Evolutionary conservation across 805 yeast genomes (phyloP).

Genomic region (Spathaspora sp.): DNA sequence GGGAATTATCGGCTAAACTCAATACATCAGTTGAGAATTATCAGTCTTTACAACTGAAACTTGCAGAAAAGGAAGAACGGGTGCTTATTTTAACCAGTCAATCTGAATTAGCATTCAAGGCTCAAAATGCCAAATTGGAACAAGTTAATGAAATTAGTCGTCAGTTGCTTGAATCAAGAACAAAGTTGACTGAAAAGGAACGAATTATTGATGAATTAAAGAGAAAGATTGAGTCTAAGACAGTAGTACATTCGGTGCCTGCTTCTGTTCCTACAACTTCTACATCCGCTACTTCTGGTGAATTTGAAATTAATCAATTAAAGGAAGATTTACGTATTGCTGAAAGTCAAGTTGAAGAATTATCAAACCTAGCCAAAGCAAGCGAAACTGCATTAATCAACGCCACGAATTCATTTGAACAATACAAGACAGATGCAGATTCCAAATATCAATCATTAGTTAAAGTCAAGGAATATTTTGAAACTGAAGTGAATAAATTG

Average conservation of each 20-base stretch:
- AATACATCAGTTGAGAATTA: slow-evolving; percentile 47
- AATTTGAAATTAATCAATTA: slow-evolving; percentile 42
- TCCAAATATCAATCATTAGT: slow-evolving; percentile 15
- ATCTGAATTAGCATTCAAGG: slow-evolving; percentile 49
- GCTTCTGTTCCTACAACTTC: slow-evolving; percentile 12
- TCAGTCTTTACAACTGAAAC: slow-evolving; percentile 39
- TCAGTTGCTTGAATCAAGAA: slow-evolving; percentile 40
- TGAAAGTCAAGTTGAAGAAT: slow-evolving; percentile 55
- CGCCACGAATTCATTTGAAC: slow-evolving; percentile 52
- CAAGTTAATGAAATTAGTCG: slow-evolving; percentile 54
- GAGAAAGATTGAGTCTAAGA: slow-evolving; percentile 24
- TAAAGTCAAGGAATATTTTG: slow-evolving; percentile 21
- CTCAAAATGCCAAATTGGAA: slow-evolving; percentile 49
- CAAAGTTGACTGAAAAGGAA: slow-evolving; percentile 41
- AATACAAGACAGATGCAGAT: slow-evolving; percentile 24
- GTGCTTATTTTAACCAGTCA: slow-evolving; percentile 52
- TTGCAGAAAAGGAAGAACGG: slow-evolving; percentile 53
- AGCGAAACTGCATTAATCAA: slow-evolving; percentile 62
- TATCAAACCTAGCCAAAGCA: slow-evolving; percentile 58
- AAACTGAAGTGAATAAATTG: slow-evolving; percentile 17
- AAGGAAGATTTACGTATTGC: slow-evolving; percentile 55
- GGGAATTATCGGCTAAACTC: slow-evolving; percentile 48
- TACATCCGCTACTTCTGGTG: not conserved
- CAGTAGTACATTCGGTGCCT: slow-evolving; percentile 19
- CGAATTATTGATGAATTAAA: slow-evolving; percentile 35